Evolutionary conservation across 768 basidiomycete genomes (phyloP), one percentile per base, ranked within the genome.

Genomic region (Pleurotus cornucopiae): DNA sequence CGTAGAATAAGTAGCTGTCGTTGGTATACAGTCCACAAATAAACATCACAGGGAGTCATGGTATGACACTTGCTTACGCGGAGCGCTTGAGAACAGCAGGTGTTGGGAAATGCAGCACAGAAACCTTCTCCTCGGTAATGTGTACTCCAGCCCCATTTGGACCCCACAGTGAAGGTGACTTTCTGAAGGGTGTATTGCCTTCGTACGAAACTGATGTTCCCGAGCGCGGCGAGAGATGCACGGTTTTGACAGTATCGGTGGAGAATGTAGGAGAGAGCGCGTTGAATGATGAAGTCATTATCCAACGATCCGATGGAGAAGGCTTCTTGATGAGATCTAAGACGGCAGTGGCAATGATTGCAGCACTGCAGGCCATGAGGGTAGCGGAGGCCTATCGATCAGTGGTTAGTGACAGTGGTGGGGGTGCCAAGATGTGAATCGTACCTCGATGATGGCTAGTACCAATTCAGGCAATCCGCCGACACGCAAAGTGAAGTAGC

Each of bases 281-380:
- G 25, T 49, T 20, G 38, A 40, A 53, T 37, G 51, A 53, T n/a
- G 51, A 39, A 21, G 51, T 53, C 39, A 53, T 40, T 23, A 40
- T 39, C 51, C 51, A 53, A 40, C 51, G 51, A 18, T 53, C 51
- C 11, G 23, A 13, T 6, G 23, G 51, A 11, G n/a, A 23, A n/a
- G 51, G 51, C n/a, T 26, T 56, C 30, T 48, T 45, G 5, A 49
- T 44, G 3, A 49, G 46, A 46, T 38, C 68, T 57, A 70, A 71
- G 46, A 72, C 30, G 51, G 67, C 69, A 1, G 71, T 68, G 23
- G 72, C 70, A 45, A 76, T 46, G 45, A 76, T 73, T 56, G 74
- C 67, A 16, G 76, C 66, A 48, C 77, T 78, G 61, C 72, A 74
- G 21, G 74, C 73, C 45, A 76, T 65, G 37, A 78, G 67, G 25